Evolutionary conservation across 164 flowering plant species (phyloP).

Genomic region (Nelumbo lutea): DNA sequence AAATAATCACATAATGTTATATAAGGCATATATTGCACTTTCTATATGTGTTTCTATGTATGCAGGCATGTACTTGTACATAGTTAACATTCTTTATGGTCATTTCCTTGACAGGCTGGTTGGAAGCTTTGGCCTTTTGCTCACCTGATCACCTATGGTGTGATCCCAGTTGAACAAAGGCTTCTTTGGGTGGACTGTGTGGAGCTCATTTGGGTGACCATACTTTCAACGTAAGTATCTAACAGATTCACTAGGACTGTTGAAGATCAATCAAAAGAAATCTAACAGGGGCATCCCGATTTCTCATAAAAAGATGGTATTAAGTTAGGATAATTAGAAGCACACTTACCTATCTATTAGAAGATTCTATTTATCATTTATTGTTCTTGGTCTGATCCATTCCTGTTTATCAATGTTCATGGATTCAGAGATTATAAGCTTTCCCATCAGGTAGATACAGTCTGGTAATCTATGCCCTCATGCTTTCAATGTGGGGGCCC

Average conservation of each 20-base stretch:
- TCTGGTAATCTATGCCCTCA: no score
- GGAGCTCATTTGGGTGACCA: conserved; percentile 95
- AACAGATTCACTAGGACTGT: not conserved
- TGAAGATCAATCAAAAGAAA: not conserved
- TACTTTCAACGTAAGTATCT: conserved; percentile 79
- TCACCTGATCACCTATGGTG: conserved; percentile 85
- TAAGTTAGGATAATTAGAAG: not conserved
- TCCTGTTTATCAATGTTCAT: no score
- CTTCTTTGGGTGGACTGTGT: conserved; percentile 97
- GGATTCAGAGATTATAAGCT: no score
- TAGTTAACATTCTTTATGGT: not conserved
- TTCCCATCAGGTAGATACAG: no score
- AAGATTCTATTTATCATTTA: no score
- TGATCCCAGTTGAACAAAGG: conserved; percentile 87
- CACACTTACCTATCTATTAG: no score
- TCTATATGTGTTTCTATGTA: no score
- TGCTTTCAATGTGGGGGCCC: no score
- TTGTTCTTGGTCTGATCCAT: no score
- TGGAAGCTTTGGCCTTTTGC: conserved; percentile 99
- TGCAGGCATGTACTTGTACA: not conserved
- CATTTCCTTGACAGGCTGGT: conserved; percentile 66
- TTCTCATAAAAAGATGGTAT: not conserved
- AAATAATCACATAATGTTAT: no score
- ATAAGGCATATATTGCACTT: no score
- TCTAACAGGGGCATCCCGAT: no score